Evolutionary conservation across 2,329 filamentous ascomycete species (phyloP), one percentile per base, ranked within the genome.

Genomic region (Ophiobolus disseminans): DNA sequence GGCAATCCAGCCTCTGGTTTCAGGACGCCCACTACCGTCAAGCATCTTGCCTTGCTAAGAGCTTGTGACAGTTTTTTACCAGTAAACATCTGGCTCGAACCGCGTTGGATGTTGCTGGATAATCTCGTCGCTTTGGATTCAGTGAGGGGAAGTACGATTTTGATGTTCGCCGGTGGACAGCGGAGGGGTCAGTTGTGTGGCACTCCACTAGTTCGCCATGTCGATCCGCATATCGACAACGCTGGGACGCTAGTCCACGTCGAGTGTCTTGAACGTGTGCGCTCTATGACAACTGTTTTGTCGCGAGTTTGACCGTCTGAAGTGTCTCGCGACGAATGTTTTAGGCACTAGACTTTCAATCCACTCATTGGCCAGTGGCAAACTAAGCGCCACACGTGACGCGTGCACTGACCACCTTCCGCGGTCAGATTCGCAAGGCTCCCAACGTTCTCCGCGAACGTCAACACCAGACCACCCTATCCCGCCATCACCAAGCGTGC

Each of bases 401-500:
- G 30, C 30, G n/a, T 32, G 30, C 30, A 11, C 25, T 14, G 30
- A 13, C n/a, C n/a, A n/a, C n/a, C n/a, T n/a, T n/a, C n/a, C n/a
- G n/a, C n/a, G n/a, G n/a, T n/a, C n/a, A 20, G 30, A 14, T 28
- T n/a, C 28, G 28, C 19, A 19, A 26, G 21, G 21, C 45, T 41
- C 42, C 49, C 49, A 52, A 58, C 54, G 51, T 50, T 50, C 53
- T 36, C 46, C 50, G 58, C 57, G 55, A 60, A 65, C 58, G 22
- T n/a, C n/a, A 13, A 20, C 32, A 38, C 34, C 25, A 17, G n/a
- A 63, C 58, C 56, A 60, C 53, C 63, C 55, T 62, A 63, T 63
- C 60, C 62, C 57, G 58, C 60, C 61, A 58, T 66, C 60, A 63
- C 60, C 52, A 58, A 59, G 47, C 51, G 55, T 63, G 58, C 66